Conservation (phyloP, 2,329 filamentous ascomycete genomes). For the Fusarium sp. region DNA sequence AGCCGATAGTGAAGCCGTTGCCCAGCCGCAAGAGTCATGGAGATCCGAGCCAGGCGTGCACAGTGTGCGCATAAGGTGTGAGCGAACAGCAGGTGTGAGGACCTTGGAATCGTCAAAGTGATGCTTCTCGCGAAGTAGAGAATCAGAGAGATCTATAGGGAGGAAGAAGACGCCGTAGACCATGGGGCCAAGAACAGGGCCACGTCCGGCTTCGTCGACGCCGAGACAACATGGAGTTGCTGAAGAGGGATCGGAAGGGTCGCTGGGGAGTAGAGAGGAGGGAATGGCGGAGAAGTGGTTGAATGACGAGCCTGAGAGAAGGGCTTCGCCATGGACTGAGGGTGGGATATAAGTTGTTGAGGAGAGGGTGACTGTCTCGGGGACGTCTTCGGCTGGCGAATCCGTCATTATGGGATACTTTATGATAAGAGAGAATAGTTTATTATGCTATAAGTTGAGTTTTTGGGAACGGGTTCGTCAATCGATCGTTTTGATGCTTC, state of each 20-base stretch:
- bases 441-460: neutral
- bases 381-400: conserved; percentile 48
- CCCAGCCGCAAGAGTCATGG: conserved; percentile 77
- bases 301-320: conserved; percentile 74
- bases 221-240: conserved; percentile 74
- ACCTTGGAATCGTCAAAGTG: conserved; percentile 97
- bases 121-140: conserved; percentile 80
- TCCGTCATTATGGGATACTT: conserved; percentile 49
- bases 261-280: conserved; percentile 60
- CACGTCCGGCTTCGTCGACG: conserved; percentile 92
- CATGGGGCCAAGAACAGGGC: conserved; percentile 88
- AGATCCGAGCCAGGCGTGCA: conserved; percentile 69
- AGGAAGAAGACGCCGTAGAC: conserved; percentile 79
- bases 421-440: neutral
- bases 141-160: conserved; percentile 74
- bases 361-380: conserved; percentile 11
- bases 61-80: conserved; percentile 72
- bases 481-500: neutral
- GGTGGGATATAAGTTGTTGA: conserved; percentile 69
- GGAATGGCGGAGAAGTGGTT: conserved; percentile 77
- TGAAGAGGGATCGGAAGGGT: conserved; percentile 47
- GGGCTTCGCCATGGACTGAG: conserved; percentile 66
- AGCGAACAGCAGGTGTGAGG: conserved; percentile 81
- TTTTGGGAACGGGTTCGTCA: neutral
- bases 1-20: conserved; percentile 81